phyloP scores from a whole-genome alignment of 768 basidiomycete species.

The Hydnum rufescens region DNA sequence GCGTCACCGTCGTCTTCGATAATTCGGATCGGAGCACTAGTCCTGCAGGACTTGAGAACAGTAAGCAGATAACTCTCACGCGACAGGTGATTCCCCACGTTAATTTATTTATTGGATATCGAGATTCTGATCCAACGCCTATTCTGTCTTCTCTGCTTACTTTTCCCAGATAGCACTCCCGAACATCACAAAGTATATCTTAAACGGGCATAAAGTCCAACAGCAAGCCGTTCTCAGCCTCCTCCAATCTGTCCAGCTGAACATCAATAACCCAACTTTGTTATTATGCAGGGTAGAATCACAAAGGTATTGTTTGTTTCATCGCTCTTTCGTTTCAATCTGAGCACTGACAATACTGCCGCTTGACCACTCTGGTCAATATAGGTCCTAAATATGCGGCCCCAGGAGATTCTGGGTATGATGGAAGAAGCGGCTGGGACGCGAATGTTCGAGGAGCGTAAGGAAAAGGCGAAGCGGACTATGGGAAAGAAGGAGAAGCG shows the following conservation, averaged over 20 bases:
- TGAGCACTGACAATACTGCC: neutral
- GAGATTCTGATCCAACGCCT: neutral
- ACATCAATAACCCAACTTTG: conserved; percentile 98
- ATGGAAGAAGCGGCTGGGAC: conserved; percentile 98
- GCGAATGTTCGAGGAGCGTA: conserved; percentile 96
- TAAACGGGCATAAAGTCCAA: conserved; percentile 86
- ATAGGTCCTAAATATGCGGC: conserved; percentile 90
- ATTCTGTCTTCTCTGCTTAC: neutral
- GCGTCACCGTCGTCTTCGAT: conserved; percentile 96
- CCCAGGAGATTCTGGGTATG: conserved; percentile 94
- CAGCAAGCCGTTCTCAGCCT: conserved; percentile 73
- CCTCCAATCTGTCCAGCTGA: conserved; percentile 92
- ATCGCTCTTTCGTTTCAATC: neutral
- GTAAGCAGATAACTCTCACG: conserved; percentile 85
- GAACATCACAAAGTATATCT: conserved; percentile 80
- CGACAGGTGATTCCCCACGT: conserved; percentile 75
- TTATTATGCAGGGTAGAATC: conserved; percentile 99
- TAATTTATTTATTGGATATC: neutral
- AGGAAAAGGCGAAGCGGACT: conserved; percentile 88
- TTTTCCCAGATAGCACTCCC: conserved; percentile 64
- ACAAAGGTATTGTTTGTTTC: conserved; percentile 64
- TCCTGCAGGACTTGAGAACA: conserved; percentile 63
- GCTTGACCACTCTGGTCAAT: neutral
- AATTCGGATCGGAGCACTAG: conserved; percentile 77
- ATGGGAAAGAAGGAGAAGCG: conserved; percentile 97